A percentile compares a stretch with the other conserved stretches of the same genome.
Conservation (phyloP, 345 rosid genomes). For the Streptanthus diversifolius region DNA sequence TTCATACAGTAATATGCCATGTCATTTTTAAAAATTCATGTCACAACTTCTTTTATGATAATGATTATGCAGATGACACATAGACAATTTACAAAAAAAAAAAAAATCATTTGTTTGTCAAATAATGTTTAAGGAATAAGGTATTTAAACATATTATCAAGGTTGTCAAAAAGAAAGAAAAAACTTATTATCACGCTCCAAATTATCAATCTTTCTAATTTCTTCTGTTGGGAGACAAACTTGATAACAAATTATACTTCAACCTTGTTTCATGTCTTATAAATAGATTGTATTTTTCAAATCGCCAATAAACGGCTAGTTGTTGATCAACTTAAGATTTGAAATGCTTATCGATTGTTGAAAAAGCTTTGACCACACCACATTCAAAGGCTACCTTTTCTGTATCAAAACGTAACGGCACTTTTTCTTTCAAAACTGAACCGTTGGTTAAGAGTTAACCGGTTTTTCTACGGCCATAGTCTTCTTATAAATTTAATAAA, state of each 20-base stretch:
- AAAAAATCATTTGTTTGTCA: too few species aligned
- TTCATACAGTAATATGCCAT: too few species aligned
- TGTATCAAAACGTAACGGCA: conserved; percentile 21
- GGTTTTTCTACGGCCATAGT: too few species aligned
- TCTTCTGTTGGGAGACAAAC: background rate
- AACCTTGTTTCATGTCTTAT: background rate
- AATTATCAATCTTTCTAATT: background rate
- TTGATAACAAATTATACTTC: background rate
- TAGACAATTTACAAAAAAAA: too few species aligned
- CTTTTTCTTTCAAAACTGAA: conserved; percentile 7
- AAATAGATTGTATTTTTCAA: background rate
- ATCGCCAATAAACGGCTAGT: background rate
- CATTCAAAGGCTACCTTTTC: conserved; percentile 4
- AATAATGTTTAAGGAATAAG: too few species aligned
- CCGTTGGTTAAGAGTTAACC: background rate
- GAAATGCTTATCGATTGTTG: conserved; percentile 19
- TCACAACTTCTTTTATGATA: too few species aligned
- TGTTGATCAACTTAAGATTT: background rate
- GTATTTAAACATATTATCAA: too few species aligned
- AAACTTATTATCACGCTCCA: too few species aligned
- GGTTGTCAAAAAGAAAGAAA: too few species aligned
- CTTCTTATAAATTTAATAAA: too few species aligned
- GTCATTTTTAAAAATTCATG: too few species aligned
- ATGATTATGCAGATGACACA: too few species aligned
- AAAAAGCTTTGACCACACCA: conserved; percentile 24